These are phyloP conservation scores for Yueomyces sp. DNA, from an alignment of 805 yeast genomes.

Conservation along the genomic window DNA sequence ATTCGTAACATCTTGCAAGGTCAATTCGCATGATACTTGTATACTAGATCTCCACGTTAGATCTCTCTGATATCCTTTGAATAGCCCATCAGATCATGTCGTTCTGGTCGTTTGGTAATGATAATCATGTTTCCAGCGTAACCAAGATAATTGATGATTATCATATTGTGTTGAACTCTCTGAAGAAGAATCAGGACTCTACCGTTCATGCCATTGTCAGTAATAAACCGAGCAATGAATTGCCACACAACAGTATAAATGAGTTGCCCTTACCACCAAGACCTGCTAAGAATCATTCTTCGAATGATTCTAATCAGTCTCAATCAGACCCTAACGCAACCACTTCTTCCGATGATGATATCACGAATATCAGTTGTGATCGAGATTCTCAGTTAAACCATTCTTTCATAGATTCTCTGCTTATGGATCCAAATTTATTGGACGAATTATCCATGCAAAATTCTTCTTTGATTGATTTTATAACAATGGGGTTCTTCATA, in stretches of 20 bases:
- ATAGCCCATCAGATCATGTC: constrained; percentile 20
- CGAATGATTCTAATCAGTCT: background rate
- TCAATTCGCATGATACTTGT: too few species aligned
- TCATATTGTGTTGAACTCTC: constrained; percentile 18
- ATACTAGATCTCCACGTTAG: too few species aligned
- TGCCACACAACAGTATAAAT: background rate
- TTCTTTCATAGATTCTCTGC: constrained; percentile 25
- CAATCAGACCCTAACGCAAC: too few species aligned
- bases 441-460: constrained; percentile 28
- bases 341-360: background rate
- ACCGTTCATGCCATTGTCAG: background rate
- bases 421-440: constrained; percentile 29
- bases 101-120: constrained; percentile 34
- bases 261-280: background rate
- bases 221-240: background rate
- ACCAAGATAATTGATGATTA: constrained; percentile 30
- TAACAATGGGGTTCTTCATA: constrained; percentile 29
- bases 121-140: constrained; percentile 22
- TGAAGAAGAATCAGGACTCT: constrained; percentile 8
- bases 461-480: constrained; percentile 30
- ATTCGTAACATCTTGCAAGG: too few species aligned
- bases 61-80: too few species aligned
- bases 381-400: constrained; percentile 5
- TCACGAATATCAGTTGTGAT: too few species aligned
- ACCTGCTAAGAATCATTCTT: background rate